Conservation (phyloP, 78 protist species). For the Guillardia theta region DNA sequence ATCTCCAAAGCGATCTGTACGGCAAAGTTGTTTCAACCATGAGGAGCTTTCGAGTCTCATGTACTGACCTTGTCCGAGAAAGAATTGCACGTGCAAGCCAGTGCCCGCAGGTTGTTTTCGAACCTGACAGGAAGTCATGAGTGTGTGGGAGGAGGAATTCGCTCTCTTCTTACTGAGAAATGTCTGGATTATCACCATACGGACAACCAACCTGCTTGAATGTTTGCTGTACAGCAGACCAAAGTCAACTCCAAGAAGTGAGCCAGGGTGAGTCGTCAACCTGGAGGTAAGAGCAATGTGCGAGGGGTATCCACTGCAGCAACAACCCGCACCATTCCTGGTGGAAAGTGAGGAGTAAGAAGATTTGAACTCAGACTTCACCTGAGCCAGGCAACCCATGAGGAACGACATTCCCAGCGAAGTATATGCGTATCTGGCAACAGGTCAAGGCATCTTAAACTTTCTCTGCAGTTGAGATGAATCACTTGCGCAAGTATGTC, state of each 20-base stretch:
- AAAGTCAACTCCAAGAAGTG: no score
- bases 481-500: background rate
- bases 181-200: background rate
- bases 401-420: slow-evolving; percentile 22
- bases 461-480: no score
- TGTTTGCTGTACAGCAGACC: no score
- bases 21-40: no score
- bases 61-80: background rate
- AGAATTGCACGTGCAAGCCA: slow-evolving; percentile 16
- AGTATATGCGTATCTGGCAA: background rate
- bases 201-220: background rate
- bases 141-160: no score
- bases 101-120: background rate
- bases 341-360: background rate
- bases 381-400: background rate
- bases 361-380: background rate
- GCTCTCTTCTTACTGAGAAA: no score
- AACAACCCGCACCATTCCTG: slow-evolving; percentile 12
- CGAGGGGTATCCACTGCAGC: slow-evolving; percentile 26
- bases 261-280: no score
- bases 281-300: background rate
- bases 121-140: no score
- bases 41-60: no score
- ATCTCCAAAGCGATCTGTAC: background rate
- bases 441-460: no score